These are phyloP conservation scores for Eucalyptus globulus DNA, from an alignment of 345 rosid genomes.

Conservation along the genomic window DNA sequence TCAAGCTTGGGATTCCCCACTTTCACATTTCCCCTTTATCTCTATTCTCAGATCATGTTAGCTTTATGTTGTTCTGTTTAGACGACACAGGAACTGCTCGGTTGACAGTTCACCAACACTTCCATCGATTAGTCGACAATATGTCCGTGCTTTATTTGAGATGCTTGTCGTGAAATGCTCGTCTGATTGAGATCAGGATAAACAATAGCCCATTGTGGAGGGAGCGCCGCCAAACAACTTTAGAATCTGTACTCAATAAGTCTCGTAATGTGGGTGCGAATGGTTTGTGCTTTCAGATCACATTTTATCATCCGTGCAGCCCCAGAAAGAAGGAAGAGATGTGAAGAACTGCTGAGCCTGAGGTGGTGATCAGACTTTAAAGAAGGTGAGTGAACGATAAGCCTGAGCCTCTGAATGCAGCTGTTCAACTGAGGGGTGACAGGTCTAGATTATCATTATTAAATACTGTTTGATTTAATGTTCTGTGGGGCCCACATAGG, in stretches of 20 bases:
- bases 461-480: conserved; percentile 10
- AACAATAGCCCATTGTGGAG: neutral
- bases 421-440: conserved; percentile 23
- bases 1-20: conserved; percentile 57
- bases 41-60: conserved; percentile 14
- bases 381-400: conserved; percentile 11
- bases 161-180: conserved; percentile 2
- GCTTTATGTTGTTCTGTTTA: neutral
- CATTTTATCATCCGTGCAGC: neutral
- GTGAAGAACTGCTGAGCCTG: neutral
- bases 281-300: neutral
- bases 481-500: conserved; percentile 6
- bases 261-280: neutral
- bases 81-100: neutral
- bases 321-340: neutral
- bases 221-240: neutral
- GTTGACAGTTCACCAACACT: conserved; percentile 7
- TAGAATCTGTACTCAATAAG: neutral
- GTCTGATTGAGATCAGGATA: neutral
- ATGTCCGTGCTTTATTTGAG: neutral
- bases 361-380: neutral
- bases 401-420: conserved; percentile 10
- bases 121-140: conserved; percentile 2
- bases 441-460: conserved; percentile 3
- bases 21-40: neutral